A percentile compares a stretch with the other conserved stretches of the same genome.
Conservation (phyloP, 441 rosid genomes). For the Syzygium malaccense region DNA sequence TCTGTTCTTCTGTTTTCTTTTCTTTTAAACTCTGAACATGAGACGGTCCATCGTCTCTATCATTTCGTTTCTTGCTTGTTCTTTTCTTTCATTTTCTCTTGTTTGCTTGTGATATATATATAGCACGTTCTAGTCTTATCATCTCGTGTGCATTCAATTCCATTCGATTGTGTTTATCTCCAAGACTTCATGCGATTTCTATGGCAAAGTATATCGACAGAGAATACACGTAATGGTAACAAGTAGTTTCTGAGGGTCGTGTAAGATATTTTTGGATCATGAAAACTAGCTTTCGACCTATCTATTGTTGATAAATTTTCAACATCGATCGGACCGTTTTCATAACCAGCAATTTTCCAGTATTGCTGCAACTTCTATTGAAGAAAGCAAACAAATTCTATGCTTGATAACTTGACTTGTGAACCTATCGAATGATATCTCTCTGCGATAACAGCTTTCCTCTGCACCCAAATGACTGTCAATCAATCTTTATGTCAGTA, state of each 20-base stretch:
- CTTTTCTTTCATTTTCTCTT: neutral
- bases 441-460: rapidly evolving
- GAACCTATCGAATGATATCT: neutral
- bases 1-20: neutral
- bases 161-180: neutral
- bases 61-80: neutral
- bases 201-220: neutral
- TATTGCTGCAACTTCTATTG: neutral
- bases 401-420: neutral
- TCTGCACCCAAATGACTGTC: neutral
- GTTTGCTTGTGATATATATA: neutral
- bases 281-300: neutral
- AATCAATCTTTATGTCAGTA: neutral
- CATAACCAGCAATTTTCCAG: neutral
- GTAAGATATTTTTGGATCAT: neutral
- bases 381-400: neutral
- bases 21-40: neutral
- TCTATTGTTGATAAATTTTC: neutral
- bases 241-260: neutral
- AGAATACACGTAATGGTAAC: neutral
- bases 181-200: neutral
- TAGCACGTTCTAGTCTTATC: neutral
- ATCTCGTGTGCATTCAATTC: neutral
- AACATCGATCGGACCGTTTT: neutral
- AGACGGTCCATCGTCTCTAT: neutral